Evolutionary conservation across 2,329 filamentous ascomycete species (phyloP).

Genomic region (Fusarium abutilonis): DNA sequence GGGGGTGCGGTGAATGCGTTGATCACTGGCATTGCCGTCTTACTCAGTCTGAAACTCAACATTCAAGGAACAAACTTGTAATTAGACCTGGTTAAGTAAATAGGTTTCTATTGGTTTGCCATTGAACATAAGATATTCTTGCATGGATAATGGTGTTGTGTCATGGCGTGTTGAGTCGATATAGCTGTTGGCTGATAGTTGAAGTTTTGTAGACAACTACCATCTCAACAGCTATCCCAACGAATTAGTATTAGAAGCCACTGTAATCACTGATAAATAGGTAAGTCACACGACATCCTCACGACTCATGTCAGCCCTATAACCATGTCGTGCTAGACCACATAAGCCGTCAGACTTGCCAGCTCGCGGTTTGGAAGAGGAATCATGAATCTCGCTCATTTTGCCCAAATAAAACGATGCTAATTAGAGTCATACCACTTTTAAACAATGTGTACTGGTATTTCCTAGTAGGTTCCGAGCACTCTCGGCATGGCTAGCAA

Average conservation of each 20-base stretch:
- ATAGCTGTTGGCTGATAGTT: background rate
- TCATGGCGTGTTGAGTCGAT: constrained; percentile 1
- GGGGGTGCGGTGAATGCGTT: background rate
- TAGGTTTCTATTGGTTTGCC: background rate
- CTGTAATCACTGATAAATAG: background rate
- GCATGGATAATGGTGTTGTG: background rate
- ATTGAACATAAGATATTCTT: background rate
- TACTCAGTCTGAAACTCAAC: constrained; percentile 12
- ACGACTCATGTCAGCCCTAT: constrained; percentile 34
- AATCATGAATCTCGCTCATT: background rate
- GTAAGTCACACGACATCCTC: constrained; percentile 12
- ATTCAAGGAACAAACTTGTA: constrained; percentile 11
- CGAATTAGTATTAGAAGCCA: too few relatives aligned
- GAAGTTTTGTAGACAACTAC: too few relatives aligned
- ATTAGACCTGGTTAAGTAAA: background rate
- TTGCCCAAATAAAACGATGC: background rate
- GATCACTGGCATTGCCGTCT: constrained; percentile 24
- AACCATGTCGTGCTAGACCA: constrained; percentile 15
- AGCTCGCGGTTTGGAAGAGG: background rate
- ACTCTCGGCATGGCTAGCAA: constrained; percentile 10
- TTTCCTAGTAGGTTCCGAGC: constrained; percentile 10
- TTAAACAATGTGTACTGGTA: background rate
- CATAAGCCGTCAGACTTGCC: background rate
- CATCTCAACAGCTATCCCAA: too few relatives aligned
- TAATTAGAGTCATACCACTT: background rate